Evolutionary conservation across 495 filamentous ascomycete genomes (phyloP), one percentile per base, ranked within the genome.

Genomic region (Tuber aestivum): DNA sequence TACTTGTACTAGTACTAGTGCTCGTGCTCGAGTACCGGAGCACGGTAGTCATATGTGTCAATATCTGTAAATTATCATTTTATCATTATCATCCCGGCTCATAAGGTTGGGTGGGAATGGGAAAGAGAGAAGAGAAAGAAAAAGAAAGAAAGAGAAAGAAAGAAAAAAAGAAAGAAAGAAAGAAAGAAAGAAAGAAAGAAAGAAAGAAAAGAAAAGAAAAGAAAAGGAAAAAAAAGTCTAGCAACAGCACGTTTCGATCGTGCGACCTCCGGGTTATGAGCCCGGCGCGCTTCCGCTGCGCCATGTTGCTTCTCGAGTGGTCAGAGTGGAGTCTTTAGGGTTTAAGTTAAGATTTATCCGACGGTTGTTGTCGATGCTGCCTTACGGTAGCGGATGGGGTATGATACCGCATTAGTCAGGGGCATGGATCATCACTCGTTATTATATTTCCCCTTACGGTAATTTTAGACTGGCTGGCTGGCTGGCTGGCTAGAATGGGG

Each of bases 211-310:
- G 16, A 32, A 32, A 12, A 32, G 14, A 61, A 61, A 61, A n/a
- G 14, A 50, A 50, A 68, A 69, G 75, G 83, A 80, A 75, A 79
- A 75, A 74, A 75, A 72, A 41, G 65, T 20, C 44, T 80, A 85
- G 84, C 83, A 85, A 82, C 79, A 79, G 81, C 84, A 83, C 79
- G 84, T 86, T 86, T 85, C 85, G 84, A 86, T 85, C 84, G 75
- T 79, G 84, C 79, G 84, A 80, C 85, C 85, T 86, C 84, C 84
- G 85, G 83, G 84, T 86, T 86, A 86, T 84, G 85, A 86, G 84
- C 84, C 84, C 85, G 83, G 84, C 84, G 83, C 82, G 82, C 85
- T 86, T 85, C 85, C 84, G 73, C 84, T 86, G 85, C 84, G 84
- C 84, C 83, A 86, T 79, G 81, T 81, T 83, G 84, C 85, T 85